Evolutionary conservation across 2,329 filamentous ascomycete species (phyloP).

Genomic region (Neurospora sp.): DNA sequence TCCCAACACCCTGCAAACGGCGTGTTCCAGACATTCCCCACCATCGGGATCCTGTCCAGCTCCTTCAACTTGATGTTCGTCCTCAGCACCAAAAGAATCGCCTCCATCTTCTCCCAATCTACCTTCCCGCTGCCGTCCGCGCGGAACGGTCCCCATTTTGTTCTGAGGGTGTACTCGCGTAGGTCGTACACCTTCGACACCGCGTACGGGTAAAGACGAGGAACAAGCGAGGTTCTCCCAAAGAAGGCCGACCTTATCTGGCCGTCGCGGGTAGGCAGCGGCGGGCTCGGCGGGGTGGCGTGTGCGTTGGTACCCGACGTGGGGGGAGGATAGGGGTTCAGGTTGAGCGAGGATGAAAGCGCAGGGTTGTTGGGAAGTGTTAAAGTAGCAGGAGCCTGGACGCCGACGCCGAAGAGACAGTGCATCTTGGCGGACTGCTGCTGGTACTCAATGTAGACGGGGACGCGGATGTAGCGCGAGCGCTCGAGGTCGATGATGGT

Average conservation of each 20-base stretch:
- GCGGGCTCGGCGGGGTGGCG: not conserved
- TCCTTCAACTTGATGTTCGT: conserved; percentile 48
- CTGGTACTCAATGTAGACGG: conserved; percentile 26
- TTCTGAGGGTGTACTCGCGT: conserved; percentile 52
- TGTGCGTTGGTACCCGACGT: not conserved
- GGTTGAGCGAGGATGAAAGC: not conserved
- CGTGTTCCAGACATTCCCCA: conserved; percentile 42
- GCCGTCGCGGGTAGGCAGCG: not conserved
- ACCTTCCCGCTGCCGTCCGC: conserved; percentile 51
- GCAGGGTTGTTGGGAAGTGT: not conserved
- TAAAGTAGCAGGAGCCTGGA: not conserved
- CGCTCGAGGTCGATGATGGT: not conserved
- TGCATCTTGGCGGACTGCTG: conserved; percentile 65
- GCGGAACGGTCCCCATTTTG: conserved; percentile 63
- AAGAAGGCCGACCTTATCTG: not conserved
- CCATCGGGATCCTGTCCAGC: conserved; percentile 33
- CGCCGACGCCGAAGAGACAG: conserved; percentile 49
- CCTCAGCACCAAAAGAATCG: conserved; percentile 59
- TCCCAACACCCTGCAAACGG: conserved; percentile 48
- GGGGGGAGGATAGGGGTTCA: not conserved
- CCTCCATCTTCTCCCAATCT: conserved; percentile 75
- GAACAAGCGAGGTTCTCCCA: not conserved
- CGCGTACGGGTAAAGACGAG: conserved; percentile 48
- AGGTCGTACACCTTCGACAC: conserved; percentile 65
- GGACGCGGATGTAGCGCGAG: not conserved